Base-by-base conservation (phyloP, 768 basidiomycete genomes). In the Naematelia encephala region DNA sequence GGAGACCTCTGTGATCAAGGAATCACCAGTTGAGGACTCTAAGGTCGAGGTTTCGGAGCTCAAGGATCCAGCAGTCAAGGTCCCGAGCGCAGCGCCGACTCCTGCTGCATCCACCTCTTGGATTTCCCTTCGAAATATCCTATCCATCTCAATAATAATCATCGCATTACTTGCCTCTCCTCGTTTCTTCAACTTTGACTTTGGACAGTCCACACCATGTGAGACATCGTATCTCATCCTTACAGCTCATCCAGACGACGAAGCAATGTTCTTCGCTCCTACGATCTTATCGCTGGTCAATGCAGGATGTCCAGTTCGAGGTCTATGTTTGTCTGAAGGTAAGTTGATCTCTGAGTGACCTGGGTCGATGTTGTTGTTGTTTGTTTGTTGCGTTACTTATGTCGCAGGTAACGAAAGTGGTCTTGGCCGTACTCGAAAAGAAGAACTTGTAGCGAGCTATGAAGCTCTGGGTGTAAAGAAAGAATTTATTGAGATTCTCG, bases 191-290 rank as follows among this genome's bases (percentile, higher is more conserved):
- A 21, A 8, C 11, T 21, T 8, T 47, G 8, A 19, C n/a, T 19
- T 21, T 19, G n/a, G 25, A 19, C 8, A 47, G 11, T 11, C 51
- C 29, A 16, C 51, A 3, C 27, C 4, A 30, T 29, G 23, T 13
- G 45, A 27, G 19, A 19, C 52, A 3, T 14, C 30, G 13, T 47
- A 56, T 4, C 45, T 76, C n/a, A 54, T 96, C 2, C 76, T 97
- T 46, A 94, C 92, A 0, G 91, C 92, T 25, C 92, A 97, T 73
- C 92, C 92, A 1, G 92, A 96, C 72, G 92, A 97, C 73, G 92
- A 96, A 79, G 86, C 85, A 74, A 84, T 93, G 82, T 97, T 97
- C 81, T 97, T 97, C 74, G 85, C 86, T 2, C 92, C 92, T 0
- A 91, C 90, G 0, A 75, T 94, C 13, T 78, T 86, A 28, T 81